Conservation (phyloP, 2,329 filamentous ascomycete species). For the Trichoderma sp. region DNA sequence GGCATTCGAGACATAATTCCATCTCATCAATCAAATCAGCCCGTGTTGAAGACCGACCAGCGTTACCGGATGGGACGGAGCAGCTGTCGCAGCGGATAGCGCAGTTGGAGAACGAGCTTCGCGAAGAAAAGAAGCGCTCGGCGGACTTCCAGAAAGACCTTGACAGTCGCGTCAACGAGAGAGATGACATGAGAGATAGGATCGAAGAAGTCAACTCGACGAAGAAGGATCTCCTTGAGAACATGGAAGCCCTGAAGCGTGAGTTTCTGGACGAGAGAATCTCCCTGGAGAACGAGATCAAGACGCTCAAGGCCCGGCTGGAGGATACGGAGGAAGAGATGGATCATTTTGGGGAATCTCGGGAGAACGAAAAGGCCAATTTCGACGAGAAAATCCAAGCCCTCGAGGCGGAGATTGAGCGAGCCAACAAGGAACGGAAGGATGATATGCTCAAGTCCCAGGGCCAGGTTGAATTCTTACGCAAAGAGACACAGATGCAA, state of each 20-base stretch:
- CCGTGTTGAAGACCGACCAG: constrained; percentile 43
- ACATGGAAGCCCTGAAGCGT: constrained; percentile 86
- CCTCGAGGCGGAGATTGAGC: constrained; percentile 70
- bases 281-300: constrained; percentile 77
- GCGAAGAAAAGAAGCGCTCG: constrained; percentile 66
- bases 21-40: constrained; percentile 47
- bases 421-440: constrained; percentile 53
- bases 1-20: constrained; percentile 50
- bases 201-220: constrained; percentile 86
- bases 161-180: constrained; percentile 52
- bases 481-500: constrained; percentile 58
- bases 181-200: constrained; percentile 61
- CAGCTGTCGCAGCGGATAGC: constrained; percentile 48
- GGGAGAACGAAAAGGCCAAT: constrained; percentile 74
- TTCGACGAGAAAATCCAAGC: constrained; percentile 66
- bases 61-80: constrained; percentile 48
- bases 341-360: constrained; percentile 76
- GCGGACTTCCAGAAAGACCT: constrained; percentile 69
- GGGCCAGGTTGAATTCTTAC: constrained; percentile 60
- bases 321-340: constrained; percentile 93
- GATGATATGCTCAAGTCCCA: constrained; percentile 58
- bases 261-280: constrained; percentile 86
- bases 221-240: constrained; percentile 90
- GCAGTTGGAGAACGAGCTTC: constrained; percentile 75
- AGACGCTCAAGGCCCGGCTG: constrained; percentile 68